Conservation (phyloP, 805 yeast genomes). For the Ascoidea rubescens region DNA sequence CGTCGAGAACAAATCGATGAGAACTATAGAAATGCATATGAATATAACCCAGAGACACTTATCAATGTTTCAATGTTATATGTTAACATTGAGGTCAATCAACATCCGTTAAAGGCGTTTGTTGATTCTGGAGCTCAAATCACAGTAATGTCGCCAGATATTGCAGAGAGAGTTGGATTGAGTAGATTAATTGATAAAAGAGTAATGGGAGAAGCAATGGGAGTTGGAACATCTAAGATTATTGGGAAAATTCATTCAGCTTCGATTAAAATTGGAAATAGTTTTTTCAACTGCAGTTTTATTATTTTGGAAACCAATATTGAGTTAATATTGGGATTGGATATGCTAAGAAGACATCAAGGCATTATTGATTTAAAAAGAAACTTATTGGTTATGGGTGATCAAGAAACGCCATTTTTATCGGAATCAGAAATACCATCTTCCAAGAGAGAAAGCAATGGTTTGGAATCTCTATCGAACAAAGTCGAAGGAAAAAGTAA, state of each 20-base stretch:
- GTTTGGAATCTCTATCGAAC: conserved; percentile 3
- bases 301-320: conserved; percentile 58
- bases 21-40: conserved; percentile 67
- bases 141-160: conserved; percentile 65
- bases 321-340: conserved; percentile 77
- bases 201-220: conserved; percentile 71
- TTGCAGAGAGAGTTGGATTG: conserved; percentile 64
- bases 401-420: conserved; percentile 57
- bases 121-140: conserved; percentile 95
- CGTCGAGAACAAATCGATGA: conserved; percentile 67
- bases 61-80: conserved; percentile 75
- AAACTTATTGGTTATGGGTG: conserved; percentile 58
- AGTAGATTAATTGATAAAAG: conserved; percentile 65
- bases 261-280: conserved; percentile 63
- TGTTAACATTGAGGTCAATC: conserved; percentile 66
- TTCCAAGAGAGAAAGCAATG: conserved; percentile 10
- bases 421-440: conserved; percentile 57
- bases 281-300: conserved; percentile 52
- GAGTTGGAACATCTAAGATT: conserved; percentile 76
- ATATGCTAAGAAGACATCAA: conserved; percentile 80
- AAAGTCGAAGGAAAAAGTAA: conserved; percentile 10
- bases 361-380: conserved; percentile 63
- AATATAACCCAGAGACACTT: conserved; percentile 83
- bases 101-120: conserved; percentile 74
- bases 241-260: conserved; percentile 82